Evolutionary conservation across 148 eudicot genomes (phyloP).

Genomic region (Tetragonia tetragonoides): DNA sequence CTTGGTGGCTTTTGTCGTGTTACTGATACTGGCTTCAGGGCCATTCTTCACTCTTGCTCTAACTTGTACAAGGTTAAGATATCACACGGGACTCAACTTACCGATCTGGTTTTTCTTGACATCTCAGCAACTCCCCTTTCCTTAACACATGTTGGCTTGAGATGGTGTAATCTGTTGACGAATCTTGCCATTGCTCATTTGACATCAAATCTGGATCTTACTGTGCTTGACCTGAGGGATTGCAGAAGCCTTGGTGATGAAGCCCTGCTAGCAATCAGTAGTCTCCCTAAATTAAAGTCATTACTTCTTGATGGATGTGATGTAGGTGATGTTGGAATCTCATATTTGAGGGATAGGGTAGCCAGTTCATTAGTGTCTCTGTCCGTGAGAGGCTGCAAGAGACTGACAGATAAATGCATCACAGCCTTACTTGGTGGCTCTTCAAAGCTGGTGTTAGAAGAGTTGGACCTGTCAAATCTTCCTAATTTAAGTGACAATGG

Average conservation of each 20-base stretch:
- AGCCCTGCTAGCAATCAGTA: conserved; percentile 59
- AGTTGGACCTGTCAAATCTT: conserved; percentile 83
- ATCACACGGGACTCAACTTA: conserved; percentile 70
- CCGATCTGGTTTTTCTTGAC: conserved; percentile 88
- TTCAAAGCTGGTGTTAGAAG: conserved; percentile 54
- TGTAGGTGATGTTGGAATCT: conserved; percentile 69
- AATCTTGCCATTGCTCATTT: conserved; percentile 57
- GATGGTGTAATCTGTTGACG: conserved; percentile 94
- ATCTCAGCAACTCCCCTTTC: conserved; percentile 82
- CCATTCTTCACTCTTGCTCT: conserved; percentile 78
- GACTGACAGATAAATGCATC: conserved; percentile 79
- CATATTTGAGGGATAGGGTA: conserved; percentile 46
- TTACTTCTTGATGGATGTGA: conserved; percentile 80
- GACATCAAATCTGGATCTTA: conserved; percentile 63
- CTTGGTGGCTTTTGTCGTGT: conserved; percentile 96
- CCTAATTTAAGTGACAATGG: conserved; percentile 79
- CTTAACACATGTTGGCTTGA: conserved; percentile 72
- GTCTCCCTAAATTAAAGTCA: conserved; percentile 57
- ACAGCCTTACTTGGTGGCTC: conserved; percentile 54
- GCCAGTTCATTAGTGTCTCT: conserved; percentile 53
- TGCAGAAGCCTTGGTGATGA: conserved; percentile 89
- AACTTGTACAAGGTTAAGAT: conserved; percentile 69
- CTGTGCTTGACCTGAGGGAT: conserved; percentile 79
- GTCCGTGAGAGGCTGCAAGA: conserved; percentile 92
- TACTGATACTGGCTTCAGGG: conserved; percentile 82